Conservation (phyloP, 2,329 filamentous ascomycete genomes). For the Boeremia exigua region DNA sequence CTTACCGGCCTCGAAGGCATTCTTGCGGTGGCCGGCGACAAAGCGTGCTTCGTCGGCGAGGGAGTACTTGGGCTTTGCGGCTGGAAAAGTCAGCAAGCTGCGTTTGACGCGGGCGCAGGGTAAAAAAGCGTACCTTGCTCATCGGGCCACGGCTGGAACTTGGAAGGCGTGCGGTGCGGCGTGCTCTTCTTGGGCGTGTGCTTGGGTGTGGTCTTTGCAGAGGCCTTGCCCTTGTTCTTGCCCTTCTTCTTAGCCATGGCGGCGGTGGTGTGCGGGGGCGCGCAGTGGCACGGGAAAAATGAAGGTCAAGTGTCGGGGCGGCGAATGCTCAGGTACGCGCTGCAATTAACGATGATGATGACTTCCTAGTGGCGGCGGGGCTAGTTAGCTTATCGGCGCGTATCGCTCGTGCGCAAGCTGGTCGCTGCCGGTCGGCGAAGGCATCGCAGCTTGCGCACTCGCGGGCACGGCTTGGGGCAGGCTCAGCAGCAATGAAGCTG, state of each 20-base stretch:
- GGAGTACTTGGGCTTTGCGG: constrained; percentile 45
- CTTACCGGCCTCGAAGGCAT: constrained; percentile 54
- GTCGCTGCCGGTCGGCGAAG: constrained; percentile 8
- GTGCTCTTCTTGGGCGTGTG: constrained; percentile 18
- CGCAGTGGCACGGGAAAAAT: neutral
- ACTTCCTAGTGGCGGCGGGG: constrained; percentile 17
- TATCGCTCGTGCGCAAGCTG: constrained; percentile 16
- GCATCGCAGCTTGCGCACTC: neutral
- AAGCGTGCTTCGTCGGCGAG: constrained; percentile 66
- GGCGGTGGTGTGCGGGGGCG: constrained; percentile 4
- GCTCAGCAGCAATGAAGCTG: neutral
- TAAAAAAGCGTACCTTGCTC: constrained; percentile 28
- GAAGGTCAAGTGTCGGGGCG: neutral
- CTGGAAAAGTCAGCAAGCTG: constrained; percentile 28
- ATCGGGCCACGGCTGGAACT: constrained; percentile 11
- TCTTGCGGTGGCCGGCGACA: constrained; percentile 58
- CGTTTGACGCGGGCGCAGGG: constrained; percentile 10
- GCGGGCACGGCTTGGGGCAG: neutral
- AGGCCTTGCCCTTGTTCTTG: constrained; percentile 36
- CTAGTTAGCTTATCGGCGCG: constrained; percentile 11
- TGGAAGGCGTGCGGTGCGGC: constrained; percentile 26
- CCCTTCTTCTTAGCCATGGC: constrained; percentile 39
- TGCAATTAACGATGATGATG: constrained; percentile 9
- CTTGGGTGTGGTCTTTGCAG: constrained; percentile 24
- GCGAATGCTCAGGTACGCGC: constrained; percentile 7